Percentiles rank a stretch among this genome's conserved stretches.
Conservation (phyloP, 768 basidiomycete species). For the Leccinum disarticulatum region DNA sequence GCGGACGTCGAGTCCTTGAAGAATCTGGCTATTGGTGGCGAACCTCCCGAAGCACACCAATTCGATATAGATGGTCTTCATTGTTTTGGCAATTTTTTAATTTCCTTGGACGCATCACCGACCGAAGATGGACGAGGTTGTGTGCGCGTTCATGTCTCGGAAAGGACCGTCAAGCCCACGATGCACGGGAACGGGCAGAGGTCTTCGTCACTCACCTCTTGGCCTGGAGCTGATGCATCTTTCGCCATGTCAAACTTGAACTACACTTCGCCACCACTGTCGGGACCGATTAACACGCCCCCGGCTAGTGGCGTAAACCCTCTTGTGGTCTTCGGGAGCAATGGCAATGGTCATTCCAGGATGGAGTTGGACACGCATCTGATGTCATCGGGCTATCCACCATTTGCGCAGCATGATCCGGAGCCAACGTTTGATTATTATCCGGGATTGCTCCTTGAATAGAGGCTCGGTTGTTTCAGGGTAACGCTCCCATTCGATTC, state of each 20-base stretch:
- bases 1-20: conserved; percentile 34
- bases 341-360: conserved; percentile 38
- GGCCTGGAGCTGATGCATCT: conserved; percentile 23
- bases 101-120: conserved; percentile 69
- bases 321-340: conserved; percentile 59
- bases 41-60: conserved; percentile 49
- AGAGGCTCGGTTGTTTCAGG: conserved; percentile 6
- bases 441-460: conserved; percentile 26
- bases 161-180: conserved; percentile 30
- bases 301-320: conserved; percentile 36
- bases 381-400: conserved; percentile 29
- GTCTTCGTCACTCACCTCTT: conserved; percentile 24
- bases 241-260: conserved; percentile 17
- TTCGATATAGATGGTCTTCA: conserved; percentile 45
- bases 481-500: background rate
- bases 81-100: conserved; percentile 58
- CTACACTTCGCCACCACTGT: conserved; percentile 35
- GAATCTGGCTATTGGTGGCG: conserved; percentile 33
- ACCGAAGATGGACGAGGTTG: conserved; percentile 70
- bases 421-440: conserved; percentile 33
- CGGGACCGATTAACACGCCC: conserved; percentile 36
- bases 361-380: conserved; percentile 23
- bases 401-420: conserved; percentile 29
- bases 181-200: conserved; percentile 18
- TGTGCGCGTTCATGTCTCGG: conserved; percentile 66